Conservation (phyloP, 805 yeast species). For the Candida vaughaniae region DNA sequence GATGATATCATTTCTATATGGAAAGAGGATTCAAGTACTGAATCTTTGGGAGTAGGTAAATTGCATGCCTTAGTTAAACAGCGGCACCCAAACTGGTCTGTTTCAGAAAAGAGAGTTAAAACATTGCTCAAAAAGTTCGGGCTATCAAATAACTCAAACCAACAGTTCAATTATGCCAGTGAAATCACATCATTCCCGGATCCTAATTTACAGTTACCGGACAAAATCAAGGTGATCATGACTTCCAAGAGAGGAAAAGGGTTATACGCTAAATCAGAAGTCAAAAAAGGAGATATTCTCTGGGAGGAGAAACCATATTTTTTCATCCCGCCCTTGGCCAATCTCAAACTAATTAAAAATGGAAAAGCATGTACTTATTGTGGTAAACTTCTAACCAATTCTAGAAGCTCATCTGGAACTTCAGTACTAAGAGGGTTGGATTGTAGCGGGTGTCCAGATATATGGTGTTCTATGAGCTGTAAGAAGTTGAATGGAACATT, state of each 20-base stretch:
- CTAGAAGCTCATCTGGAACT: constrained; percentile 20
- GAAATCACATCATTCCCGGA: constrained; percentile 53
- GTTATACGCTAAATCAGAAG: constrained; percentile 48
- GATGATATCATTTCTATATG: constrained; percentile 62
- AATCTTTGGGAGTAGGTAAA: constrained; percentile 53
- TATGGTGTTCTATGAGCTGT: constrained; percentile 72
- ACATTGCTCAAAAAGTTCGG: constrained; percentile 56
- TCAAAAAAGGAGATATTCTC: constrained; percentile 51
- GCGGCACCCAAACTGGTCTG: constrained; percentile 59
- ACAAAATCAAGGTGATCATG: constrained; percentile 43
- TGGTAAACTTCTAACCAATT: constrained; percentile 48
- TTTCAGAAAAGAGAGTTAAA: constrained; percentile 59
- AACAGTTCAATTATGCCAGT: constrained; percentile 49
- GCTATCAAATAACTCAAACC: constrained; percentile 32
- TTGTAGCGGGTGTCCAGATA: constrained; percentile 61
- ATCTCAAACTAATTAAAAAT: constrained; percentile 52
- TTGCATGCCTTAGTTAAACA: constrained; percentile 50
- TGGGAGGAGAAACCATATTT: constrained; percentile 64
- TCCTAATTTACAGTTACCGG: constrained; percentile 43
- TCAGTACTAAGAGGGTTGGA: constrained; percentile 50
- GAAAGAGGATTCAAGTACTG: constrained; percentile 65
- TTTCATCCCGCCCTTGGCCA: constrained; percentile 67
- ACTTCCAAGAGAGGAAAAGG: constrained; percentile 62
- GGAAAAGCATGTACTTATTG: constrained; percentile 76
- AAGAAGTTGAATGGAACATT: constrained; percentile 47